These are phyloP conservation scores for Botryobasidium botryosum DNA, from an alignment of 768 basidiomycete genomes.

Conservation along the genomic window DNA sequence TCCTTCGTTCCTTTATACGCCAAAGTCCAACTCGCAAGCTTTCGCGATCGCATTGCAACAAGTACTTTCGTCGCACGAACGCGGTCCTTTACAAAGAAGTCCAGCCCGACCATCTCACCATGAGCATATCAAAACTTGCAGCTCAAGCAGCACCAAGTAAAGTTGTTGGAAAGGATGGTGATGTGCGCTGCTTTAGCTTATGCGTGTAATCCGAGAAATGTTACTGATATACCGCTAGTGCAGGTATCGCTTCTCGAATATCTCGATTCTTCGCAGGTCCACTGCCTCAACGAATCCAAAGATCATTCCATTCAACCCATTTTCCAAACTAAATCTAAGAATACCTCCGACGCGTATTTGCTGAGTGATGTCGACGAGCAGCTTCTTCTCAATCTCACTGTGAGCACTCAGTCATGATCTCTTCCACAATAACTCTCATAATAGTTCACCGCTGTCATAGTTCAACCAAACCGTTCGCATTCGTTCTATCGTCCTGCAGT, in stretches of 20 bases:
- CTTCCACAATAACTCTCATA: slow-evolving; percentile 7
- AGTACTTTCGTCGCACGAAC: no score
- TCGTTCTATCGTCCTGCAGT: slow-evolving; percentile 37
- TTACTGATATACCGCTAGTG: no score
- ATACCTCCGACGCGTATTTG: slow-evolving; percentile 32
- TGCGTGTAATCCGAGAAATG: no score
- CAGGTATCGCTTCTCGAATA: slow-evolving; percentile 41
- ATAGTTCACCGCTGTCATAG: slow-evolving; percentile 24
- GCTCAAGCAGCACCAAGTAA: no score
- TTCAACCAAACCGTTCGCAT: slow-evolving; percentile 55
- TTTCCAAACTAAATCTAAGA: slow-evolving; percentile 27
- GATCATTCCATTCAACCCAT: slow-evolving; percentile 37
- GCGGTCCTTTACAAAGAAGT: no score
- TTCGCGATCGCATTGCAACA: no score
- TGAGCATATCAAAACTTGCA: no score
- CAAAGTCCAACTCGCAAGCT: no score
- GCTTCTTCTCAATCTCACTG: slow-evolving; percentile 47
- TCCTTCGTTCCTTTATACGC: no score
- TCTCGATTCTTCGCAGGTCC: slow-evolving; percentile 41
- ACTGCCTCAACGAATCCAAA: slow-evolving; percentile 50
- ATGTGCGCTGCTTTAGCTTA: no score
- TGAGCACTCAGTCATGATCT: slow-evolving; percentile 21
- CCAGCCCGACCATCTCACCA: no score
- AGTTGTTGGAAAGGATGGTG: no score
- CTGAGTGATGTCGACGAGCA: slow-evolving; percentile 60